These are phyloP conservation scores for Trichocladium uniseriatum DNA, from an alignment of 495 filamentous ascomycete genomes.

Conservation along the genomic window DNA sequence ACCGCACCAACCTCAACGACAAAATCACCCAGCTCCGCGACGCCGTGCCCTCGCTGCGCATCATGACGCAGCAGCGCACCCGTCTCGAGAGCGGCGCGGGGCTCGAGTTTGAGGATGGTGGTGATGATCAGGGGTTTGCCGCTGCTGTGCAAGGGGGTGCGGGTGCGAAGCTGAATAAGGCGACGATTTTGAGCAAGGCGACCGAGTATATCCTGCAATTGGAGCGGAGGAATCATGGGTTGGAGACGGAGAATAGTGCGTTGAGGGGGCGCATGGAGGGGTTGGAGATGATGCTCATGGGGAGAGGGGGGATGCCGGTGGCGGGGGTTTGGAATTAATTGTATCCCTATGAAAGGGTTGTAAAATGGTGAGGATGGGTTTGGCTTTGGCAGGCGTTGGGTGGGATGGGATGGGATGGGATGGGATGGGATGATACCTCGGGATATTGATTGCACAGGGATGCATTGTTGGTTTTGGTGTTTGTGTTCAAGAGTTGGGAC, in stretches of 20 bases:
- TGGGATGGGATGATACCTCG: too few species aligned
- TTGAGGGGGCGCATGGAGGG: conserved; percentile 55
- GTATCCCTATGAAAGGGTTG: too few species aligned
- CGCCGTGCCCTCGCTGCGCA: conserved; percentile 35
- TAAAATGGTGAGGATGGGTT: too few species aligned
- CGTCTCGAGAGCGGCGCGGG: not conserved
- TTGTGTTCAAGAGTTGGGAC: too few species aligned
- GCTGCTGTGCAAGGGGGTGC: not conserved
- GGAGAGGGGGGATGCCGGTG: not conserved
- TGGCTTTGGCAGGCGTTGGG: too few species aligned
- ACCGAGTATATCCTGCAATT: conserved; percentile 84
- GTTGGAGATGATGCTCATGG: conserved; percentile 46
- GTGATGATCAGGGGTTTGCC: not conserved
- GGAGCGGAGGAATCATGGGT: conserved; percentile 61
- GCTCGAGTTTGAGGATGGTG: not conserved
- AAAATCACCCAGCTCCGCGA: conserved; percentile 42
- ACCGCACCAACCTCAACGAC: conserved; percentile 43
- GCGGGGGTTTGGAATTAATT: too few species aligned
- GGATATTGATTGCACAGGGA: too few species aligned
- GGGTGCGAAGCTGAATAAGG: conserved; percentile 34
- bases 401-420: too few species aligned
- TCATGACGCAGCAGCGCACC: conserved; percentile 19
- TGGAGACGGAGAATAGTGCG: conserved; percentile 65
- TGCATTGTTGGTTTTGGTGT: too few species aligned
- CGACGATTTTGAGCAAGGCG: conserved; percentile 73